Conservation (phyloP, 2,329 filamentous ascomycete genomes). For the Cytospora piceae region DNA sequence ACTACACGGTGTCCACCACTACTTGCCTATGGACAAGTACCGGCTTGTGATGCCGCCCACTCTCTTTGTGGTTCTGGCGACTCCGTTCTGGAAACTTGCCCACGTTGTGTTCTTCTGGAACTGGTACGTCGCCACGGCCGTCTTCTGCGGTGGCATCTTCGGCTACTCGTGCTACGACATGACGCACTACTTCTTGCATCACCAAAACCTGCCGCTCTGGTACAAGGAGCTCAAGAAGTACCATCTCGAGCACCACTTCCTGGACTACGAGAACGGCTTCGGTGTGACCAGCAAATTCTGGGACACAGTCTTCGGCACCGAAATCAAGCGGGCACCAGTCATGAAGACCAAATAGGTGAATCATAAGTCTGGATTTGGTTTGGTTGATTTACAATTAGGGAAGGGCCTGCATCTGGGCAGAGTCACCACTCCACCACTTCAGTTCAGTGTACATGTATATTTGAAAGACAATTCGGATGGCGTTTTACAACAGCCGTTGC, state of each 20-base stretch:
- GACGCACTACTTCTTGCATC: conserved; percentile 98
- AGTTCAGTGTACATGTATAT: conserved; percentile 27
- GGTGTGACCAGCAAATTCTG: conserved; percentile 96
- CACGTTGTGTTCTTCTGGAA: conserved; percentile 81
- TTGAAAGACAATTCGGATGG: conserved; percentile 14
- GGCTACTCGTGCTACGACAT: conserved; percentile 96
- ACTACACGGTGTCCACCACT: conserved; percentile 96
- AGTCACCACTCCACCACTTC: conserved; percentile 1
- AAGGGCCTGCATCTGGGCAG: not conserved
- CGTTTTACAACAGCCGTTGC: not conserved
- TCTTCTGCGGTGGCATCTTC: conserved; percentile 89
- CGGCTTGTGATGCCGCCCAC: conserved; percentile 96
- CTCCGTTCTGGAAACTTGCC: conserved; percentile 90
- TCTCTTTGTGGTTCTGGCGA: conserved; percentile 80
- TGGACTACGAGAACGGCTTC: conserved; percentile 96
- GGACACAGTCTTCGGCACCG: conserved; percentile 90
- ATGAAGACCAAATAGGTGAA: conserved; percentile 42
- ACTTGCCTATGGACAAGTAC: conserved; percentile 98
- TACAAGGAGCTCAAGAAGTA: conserved; percentile 96
- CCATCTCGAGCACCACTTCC: conserved; percentile 95
- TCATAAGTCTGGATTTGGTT: not conserved
- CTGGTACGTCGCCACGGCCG: conserved; percentile 78
- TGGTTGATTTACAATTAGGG: conserved; percentile 1
- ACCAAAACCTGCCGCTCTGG: conserved; percentile 86
- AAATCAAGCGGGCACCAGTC: conserved; percentile 55